Base-by-base conservation (phyloP, 768 basidiomycete genomes). In the Mycena filopes region DNA sequence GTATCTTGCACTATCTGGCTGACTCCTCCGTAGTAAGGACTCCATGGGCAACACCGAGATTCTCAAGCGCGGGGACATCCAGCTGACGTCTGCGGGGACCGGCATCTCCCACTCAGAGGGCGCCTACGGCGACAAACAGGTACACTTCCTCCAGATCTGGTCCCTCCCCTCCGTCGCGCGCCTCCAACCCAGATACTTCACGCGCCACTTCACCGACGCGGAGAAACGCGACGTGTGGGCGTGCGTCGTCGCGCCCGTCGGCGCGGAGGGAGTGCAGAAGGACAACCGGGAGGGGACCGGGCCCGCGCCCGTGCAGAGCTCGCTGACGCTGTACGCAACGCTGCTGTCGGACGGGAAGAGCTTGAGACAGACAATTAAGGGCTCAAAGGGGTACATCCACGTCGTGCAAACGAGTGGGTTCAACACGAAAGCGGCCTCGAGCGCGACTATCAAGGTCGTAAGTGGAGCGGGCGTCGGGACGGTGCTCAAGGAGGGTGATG, bases 11-110 rank as follows among this genome's bases (percentile, higher is more conserved):
- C 23, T 18, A 12, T 48, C 29, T 11, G 25, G 9, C 48, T 40
- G n/a, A 54, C 38, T 42, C 16, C 21, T 40, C 51, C 25, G 18
- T 63, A 94, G 95, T 80, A 86, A 91, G 77, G 97, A 98, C 78
- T 93, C 90, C 7, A 93, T 98, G 91, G 90, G 91, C 40, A 97
- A 97, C 79, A 85, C 86, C 58, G 97, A 99, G 76, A 83, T 96
- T 62, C 86, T 98, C 74, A 89, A 89, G 74, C 88, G 95, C 18
- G 97, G 97, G 1, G 92, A 95, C 70, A 70, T 98, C 33, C 96
- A 98, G 76, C 87, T 98, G 80, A 96, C 96, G 2, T 94, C 92
- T 1, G 89, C 96, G 0, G 96, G 96, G 12, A 96, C 91, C 0
- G 97, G 97, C 5, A 97, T 98, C 71, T 83, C 88, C 0, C 96